Evolutionary conservation across 2,329 filamentous ascomycete genomes (phyloP).

Genomic region (Boeremia exigua): DNA sequence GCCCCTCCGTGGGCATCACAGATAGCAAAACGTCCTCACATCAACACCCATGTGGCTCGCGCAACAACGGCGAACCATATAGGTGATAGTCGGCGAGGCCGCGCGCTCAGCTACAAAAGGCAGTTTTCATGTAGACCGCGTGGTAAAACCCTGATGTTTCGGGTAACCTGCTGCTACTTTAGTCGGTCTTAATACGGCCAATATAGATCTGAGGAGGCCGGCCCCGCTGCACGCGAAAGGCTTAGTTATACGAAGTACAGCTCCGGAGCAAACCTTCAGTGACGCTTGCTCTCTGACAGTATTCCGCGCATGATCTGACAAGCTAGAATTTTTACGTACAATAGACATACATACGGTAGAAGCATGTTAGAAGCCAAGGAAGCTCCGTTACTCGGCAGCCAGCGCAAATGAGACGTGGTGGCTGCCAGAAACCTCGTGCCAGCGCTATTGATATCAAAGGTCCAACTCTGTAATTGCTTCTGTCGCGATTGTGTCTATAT

Average conservation of each 20-base stretch:
- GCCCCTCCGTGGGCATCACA: background rate
- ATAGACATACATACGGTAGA: background rate
- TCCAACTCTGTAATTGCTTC: background rate
- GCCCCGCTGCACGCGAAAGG: constrained; percentile 1
- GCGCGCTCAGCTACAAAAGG: background rate
- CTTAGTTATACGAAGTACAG: background rate
- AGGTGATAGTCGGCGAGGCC: background rate
- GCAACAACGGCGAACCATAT: background rate
- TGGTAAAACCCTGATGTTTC: constrained; percentile 11
- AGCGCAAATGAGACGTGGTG: background rate
- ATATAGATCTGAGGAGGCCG: constrained; percentile 4
- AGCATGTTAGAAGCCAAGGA: background rate
- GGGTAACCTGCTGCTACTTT: constrained; percentile 14
- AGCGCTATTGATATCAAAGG: background rate
- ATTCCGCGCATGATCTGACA: constrained; percentile 8
- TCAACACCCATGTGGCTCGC: background rate
- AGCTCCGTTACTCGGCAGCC: background rate
- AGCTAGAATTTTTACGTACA: constrained; percentile 1
- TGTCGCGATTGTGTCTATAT: background rate
- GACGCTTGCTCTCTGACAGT: constrained; percentile 5
- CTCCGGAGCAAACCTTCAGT: constrained; percentile 7
- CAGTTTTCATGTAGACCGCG: background rate
- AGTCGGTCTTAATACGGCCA: constrained; percentile 11
- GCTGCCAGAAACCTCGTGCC: background rate
- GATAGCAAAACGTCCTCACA: background rate